These are phyloP conservation scores for Carex parvula DNA, from an alignment of 176 grass and related monocot species.

Conservation along the genomic window DNA sequence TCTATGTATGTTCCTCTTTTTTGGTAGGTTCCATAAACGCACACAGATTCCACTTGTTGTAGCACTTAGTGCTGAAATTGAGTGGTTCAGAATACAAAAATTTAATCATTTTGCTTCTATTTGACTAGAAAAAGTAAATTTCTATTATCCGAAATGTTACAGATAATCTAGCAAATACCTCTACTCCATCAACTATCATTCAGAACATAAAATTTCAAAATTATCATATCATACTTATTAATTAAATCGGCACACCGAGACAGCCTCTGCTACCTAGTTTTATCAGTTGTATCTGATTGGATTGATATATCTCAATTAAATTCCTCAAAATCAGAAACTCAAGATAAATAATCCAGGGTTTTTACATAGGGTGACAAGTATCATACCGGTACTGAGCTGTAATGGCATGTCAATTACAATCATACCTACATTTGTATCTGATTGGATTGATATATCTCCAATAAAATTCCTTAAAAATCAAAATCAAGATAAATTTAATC, in stretches of 20 bases:
- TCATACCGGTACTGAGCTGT: not conserved
- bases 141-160: not conserved
- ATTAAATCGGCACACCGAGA: not conserved
- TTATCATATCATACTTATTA: not conserved
- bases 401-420: not conserved
- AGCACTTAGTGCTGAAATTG: constrained; percentile 22
- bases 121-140: not conserved
- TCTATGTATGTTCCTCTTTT: constrained; percentile 96
- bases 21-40: constrained; percentile 75
- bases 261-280: not conserved
- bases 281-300: not conserved
- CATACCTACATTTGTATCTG: not conserved
- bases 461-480: too few relatives aligned
- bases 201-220: not conserved
- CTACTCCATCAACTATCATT: not conserved
- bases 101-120: not conserved
- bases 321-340: not conserved
- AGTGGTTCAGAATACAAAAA: not conserved
- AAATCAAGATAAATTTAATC: not conserved
- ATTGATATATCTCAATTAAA: not conserved
- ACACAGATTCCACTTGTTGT: constrained; percentile 35
- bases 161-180: not conserved
- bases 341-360: not conserved
- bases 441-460: too few relatives aligned
- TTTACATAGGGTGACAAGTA: not conserved